Evolutionary conservation across 2,329 filamentous ascomycete genomes (phyloP).

Genomic region (Xylariaceae sp.): DNA sequence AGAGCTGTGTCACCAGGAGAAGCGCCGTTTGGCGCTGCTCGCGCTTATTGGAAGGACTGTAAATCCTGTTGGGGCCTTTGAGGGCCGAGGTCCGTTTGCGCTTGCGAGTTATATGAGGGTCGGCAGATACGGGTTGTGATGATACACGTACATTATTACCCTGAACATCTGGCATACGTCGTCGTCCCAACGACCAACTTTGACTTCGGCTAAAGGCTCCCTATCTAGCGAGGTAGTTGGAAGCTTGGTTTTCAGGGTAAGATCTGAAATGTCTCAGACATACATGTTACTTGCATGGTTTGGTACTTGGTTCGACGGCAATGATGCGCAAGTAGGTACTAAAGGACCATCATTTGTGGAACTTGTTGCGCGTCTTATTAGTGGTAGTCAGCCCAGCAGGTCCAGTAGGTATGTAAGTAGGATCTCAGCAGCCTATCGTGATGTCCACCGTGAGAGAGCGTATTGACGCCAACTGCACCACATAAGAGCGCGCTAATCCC

Average conservation of each 20-base stretch:
- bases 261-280: conserved; percentile 31
- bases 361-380: conserved; percentile 1
- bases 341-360: neutral
- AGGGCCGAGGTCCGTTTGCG: neutral
- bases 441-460: conserved; percentile 9
- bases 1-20: conserved; percentile 13
- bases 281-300: conserved; percentile 20
- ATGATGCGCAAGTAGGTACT: conserved; percentile 2
- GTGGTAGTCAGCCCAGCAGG: no score
- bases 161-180: neutral
- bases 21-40: conserved; percentile 19
- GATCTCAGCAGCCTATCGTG: conserved; percentile 1
- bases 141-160: neutral
- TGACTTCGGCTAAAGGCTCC: neutral
- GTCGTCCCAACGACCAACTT: conserved; percentile 2
- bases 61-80: conserved; percentile 9
- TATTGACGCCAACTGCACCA: conserved; percentile 7
- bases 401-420: no score
- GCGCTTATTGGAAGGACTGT: conserved; percentile 27
- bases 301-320: conserved; percentile 7
- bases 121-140: conserved; percentile 1
- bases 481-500: conserved; percentile 25
- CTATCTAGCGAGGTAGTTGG: conserved; percentile 12
- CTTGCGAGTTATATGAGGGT: neutral
- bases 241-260: conserved; percentile 11